phyloP scores from a whole-genome alignment of 2,329 filamentous ascomycete species.

The Exophiala aquamarina region DNA sequence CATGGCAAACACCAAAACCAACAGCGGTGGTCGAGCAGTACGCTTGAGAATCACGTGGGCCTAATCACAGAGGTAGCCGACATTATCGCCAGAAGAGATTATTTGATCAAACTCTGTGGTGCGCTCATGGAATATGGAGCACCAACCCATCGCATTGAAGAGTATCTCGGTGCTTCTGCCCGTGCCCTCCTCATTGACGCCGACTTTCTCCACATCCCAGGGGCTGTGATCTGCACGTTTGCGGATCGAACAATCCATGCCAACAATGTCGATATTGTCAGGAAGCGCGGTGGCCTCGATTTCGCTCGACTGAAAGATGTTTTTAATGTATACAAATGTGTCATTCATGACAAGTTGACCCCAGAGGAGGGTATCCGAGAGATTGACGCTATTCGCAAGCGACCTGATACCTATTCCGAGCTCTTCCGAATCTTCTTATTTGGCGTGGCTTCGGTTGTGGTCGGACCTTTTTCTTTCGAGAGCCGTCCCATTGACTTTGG shows the following conservation, averaged over 20 bases:
- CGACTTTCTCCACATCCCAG: constrained; percentile 15
- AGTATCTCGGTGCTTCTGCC: constrained; percentile 8
- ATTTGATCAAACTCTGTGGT: constrained; percentile 13
- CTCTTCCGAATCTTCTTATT: constrained; percentile 64
- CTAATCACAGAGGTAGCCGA: constrained; percentile 11
- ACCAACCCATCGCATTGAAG: constrained; percentile 16
- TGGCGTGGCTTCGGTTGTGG: constrained; percentile 71
- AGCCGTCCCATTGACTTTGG: constrained; percentile 76
- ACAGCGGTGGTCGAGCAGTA: neutral
- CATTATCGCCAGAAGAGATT: constrained; percentile 10
- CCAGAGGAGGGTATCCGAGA: constrained; percentile 45
- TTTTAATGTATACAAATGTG: constrained; percentile 48
- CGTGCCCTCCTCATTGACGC: constrained; percentile 10
- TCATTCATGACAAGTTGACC: constrained; percentile 46
- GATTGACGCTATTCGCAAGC: constrained; percentile 54
- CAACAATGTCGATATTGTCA: constrained; percentile 14
- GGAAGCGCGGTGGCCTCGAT: constrained; percentile 35
- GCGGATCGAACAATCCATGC: constrained; percentile 11
- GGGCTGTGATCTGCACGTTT: constrained; percentile 19
- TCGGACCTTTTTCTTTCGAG: constrained; percentile 78
- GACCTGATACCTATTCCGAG: constrained; percentile 54
- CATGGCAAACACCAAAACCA: neutral
- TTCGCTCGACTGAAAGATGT: constrained; percentile 43
- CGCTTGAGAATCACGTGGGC: neutral
- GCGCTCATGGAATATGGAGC: constrained; percentile 14